Base-by-base conservation (phyloP, 139 green algal genomes). In the Chlamydomonas sphaeroides region DNA sequence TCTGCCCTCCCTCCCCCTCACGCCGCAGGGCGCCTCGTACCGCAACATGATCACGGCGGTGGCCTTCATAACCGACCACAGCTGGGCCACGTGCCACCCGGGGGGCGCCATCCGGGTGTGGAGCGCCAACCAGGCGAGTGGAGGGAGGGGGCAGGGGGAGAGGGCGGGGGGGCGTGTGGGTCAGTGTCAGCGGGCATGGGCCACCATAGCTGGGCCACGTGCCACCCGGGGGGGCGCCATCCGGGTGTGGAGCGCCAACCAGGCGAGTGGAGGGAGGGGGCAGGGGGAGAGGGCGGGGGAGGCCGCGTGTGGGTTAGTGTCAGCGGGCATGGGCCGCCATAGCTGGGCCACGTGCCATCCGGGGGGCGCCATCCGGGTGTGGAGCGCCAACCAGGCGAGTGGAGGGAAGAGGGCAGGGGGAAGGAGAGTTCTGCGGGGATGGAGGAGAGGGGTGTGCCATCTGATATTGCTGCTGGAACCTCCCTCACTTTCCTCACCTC, bases 61-160 rank as follows among this genome's bases (percentile, higher is more conserved):
- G 65, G 35, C 35, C 35, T 69, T 69, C 35, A 28, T 69, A 1
- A n/a, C 33, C 21, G 65, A 69, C 17, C 21, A n/a, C 45, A 21
- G n/a, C 28, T 78, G 69, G 69, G 69, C 49, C n/a, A 78, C 69
- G 18, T 78, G 69, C 69, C 69, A 78, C 69, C 69, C 69, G 3
- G 69, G 69, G 1, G 69, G 69, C 0, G 69, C 69, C 45, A 65
- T 78, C 15, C 69, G 69, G 32, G 69, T 78, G 49, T 78, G 69
- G 69, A 17, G 17, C 0, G 69, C 69, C 28, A 32, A 78, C 69
- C 14, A 17, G 69, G 69, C 65, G 69, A 62, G 68, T 18, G 42
- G 5, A 18, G 53, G 21, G 61, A 5, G 28, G n/a, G 8, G 61
- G 28, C 61, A 17, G 61, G 61, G 28, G n/a, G n/a, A 30, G 56